These are phyloP conservation scores for Mesembryanthemum crystallinum DNA, from an alignment of 148 eudicot species.

Conservation along the genomic window DNA sequence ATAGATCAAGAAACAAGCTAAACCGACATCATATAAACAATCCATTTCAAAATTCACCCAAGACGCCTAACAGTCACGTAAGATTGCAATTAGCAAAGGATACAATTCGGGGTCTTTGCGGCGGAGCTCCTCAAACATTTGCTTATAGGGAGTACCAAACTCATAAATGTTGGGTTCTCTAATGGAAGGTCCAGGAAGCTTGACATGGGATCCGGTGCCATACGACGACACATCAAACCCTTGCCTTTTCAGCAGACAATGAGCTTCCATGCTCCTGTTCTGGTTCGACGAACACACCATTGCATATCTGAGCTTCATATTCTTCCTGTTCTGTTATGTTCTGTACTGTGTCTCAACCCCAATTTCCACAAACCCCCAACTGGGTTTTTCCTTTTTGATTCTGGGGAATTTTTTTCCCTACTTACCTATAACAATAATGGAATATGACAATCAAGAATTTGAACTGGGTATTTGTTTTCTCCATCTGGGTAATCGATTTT, in stretches of 20 bases:
- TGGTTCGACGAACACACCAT: slow-evolving; percentile 99
- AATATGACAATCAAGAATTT: background rate
- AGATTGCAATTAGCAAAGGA: slow-evolving; percentile 26
- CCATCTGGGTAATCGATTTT: background rate
- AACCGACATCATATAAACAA: background rate
- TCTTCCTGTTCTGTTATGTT: background rate
- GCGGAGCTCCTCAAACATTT: slow-evolving; percentile 83
- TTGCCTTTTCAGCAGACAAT: slow-evolving; percentile 63
- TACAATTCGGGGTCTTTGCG: slow-evolving; percentile 96
- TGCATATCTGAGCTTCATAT: slow-evolving; percentile 62
- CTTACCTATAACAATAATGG: background rate
- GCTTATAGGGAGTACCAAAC: slow-evolving; percentile 93
- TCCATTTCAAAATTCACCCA: background rate
- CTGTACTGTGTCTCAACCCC: no score
- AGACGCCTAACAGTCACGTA: background rate
- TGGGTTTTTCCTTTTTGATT: background rate
- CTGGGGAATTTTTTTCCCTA: background rate
- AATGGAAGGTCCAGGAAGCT: slow-evolving; percentile 93
- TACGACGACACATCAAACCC: slow-evolving; percentile 83
- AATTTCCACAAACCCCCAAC: slow-evolving; percentile 4
- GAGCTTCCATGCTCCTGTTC: slow-evolving; percentile 96
- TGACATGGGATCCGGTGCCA: slow-evolving; percentile 89
- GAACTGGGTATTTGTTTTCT: background rate
- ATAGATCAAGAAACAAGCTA: no score
- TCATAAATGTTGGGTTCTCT: slow-evolving; percentile 89